A percentile compares a stretch with the other conserved stretches of the same genome.
Conservation (phyloP, 345 rosid species). For the Linum lewisii region DNA sequence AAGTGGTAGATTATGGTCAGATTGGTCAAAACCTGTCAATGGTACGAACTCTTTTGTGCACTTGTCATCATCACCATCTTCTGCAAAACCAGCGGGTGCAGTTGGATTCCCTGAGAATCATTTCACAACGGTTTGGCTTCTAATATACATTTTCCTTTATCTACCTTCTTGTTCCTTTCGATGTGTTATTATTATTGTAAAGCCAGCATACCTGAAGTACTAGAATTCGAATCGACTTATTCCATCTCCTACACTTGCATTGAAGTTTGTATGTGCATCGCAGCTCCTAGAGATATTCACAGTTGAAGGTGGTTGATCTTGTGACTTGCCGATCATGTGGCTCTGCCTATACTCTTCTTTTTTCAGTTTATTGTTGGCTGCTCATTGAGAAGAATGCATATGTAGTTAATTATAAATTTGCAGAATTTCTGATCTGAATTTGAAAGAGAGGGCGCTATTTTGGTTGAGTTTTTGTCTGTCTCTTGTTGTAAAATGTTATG, state of each 20-base stretch:
- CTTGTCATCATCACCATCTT: conserved; percentile 23
- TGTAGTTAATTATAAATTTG: neutral
- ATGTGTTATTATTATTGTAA: too few relatives aligned
- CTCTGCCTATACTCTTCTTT: neutral
- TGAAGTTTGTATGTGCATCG: neutral
- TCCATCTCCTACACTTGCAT: neutral
- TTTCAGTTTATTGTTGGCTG: neutral
- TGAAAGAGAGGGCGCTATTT: neutral
- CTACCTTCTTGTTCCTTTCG: neutral
- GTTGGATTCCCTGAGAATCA: conserved; percentile 26
- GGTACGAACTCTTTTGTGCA: conserved; percentile 24
- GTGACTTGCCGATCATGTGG: neutral
- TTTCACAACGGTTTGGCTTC: conserved; percentile 38
- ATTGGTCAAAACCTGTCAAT: conserved; percentile 24
- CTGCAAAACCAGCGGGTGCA: conserved; percentile 20
- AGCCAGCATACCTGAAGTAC: neutral
- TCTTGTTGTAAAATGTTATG: conserved; percentile 18
- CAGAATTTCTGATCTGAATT: neutral
- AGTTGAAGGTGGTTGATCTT: neutral
- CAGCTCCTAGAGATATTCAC: neutral
- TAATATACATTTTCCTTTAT: neutral
- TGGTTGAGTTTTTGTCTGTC: neutral
- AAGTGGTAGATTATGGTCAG: conserved; percentile 22
- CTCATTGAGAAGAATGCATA: neutral
- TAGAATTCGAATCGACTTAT: too few relatives aligned